Percentiles rank a stretch among this genome's conserved stretches.
phyloP scores from a whole-genome alignment of 2,329 filamentous ascomycete species.

The Colletotrichum abscissum region DNA sequence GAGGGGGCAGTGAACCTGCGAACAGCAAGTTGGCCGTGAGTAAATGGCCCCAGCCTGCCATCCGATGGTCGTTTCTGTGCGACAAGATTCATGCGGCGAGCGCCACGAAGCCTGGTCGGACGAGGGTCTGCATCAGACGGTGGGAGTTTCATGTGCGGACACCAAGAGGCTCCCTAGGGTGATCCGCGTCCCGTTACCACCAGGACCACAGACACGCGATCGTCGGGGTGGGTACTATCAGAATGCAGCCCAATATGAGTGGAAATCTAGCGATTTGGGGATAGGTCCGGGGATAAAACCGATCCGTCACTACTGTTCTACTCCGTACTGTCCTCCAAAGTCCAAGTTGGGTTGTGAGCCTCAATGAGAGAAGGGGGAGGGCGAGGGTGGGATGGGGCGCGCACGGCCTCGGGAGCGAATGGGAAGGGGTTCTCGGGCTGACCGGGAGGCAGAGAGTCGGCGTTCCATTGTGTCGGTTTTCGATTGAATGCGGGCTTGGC shows the following conservation, averaged over 20 bases:
- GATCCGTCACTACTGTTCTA: too few species aligned
- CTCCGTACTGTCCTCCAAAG: neutral
- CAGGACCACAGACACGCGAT: neutral
- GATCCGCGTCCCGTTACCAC: neutral
- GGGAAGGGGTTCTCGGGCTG: constrained; percentile 22
- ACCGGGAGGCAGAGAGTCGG: constrained; percentile 13
- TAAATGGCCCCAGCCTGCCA: constrained; percentile 4
- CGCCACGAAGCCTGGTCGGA: constrained; percentile 26
- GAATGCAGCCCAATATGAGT: neutral
- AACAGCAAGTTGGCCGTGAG: constrained; percentile 4
- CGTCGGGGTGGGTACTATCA: neutral
- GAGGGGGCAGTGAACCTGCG: neutral
- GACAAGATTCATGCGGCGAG: constrained; percentile 31
- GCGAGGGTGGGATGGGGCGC: neutral
- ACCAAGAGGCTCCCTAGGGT: neutral
- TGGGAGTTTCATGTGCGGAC: constrained; percentile 30
- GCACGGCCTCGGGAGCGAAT: neutral
- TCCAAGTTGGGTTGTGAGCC: neutral
- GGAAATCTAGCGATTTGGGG: constrained; percentile 13
- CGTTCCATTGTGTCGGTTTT: constrained; percentile 17
- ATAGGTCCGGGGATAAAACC: neutral
- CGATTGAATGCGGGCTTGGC: constrained; percentile 10
- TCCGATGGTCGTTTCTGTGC: constrained; percentile 31
- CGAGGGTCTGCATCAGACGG: constrained; percentile 34
- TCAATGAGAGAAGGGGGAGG: neutral